Evolutionary conservation across 768 basidiomycete species (phyloP).

Genomic region (Rhizopogon vulgaris): DNA sequence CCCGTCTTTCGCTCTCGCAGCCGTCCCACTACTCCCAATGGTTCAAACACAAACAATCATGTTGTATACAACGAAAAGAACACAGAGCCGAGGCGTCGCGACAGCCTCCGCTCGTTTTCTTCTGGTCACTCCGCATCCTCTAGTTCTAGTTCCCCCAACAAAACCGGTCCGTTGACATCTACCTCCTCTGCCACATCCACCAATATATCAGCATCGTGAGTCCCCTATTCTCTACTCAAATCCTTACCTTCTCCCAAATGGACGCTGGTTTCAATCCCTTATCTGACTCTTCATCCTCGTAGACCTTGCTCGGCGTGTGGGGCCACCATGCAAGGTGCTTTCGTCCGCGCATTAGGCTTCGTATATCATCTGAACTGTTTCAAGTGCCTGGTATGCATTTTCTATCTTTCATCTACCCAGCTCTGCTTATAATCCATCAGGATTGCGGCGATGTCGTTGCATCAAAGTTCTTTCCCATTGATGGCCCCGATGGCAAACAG

Average conservation of each 20-base stretch:
- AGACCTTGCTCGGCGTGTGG: conserved; percentile 76
- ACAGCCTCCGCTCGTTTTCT: conserved; percentile 43
- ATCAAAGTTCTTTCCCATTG: conserved; percentile 98
- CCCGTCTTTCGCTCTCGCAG: conserved; percentile 45
- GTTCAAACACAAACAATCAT: conserved; percentile 39
- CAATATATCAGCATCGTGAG: conserved; percentile 56
- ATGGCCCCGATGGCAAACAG: conserved; percentile 82
- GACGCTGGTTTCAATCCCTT: conserved; percentile 3
- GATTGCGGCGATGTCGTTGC: conserved; percentile 97
- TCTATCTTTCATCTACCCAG: neutral
- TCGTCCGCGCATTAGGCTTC: conserved; percentile 89
- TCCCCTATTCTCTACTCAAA: conserved; percentile 12
- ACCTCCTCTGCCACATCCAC: conserved; percentile 48
- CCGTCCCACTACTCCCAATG: conserved; percentile 56
- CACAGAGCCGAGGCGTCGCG: conserved; percentile 40
- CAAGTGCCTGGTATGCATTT: conserved; percentile 80
- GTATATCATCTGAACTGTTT: conserved; percentile 98
- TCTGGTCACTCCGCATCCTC: conserved; percentile 55
- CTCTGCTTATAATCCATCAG: conserved; percentile 34
- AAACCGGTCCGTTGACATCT: conserved; percentile 43
- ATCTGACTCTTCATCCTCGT: conserved; percentile 3
- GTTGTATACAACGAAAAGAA: conserved; percentile 51
- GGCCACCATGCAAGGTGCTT: conserved; percentile 87
- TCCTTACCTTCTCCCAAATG: conserved; percentile 5
- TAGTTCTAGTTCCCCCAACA: conserved; percentile 30